phyloP scores from a whole-genome alignment of 2,329 filamentous ascomycete genomes.

The Nemania bipapillata region DNA sequence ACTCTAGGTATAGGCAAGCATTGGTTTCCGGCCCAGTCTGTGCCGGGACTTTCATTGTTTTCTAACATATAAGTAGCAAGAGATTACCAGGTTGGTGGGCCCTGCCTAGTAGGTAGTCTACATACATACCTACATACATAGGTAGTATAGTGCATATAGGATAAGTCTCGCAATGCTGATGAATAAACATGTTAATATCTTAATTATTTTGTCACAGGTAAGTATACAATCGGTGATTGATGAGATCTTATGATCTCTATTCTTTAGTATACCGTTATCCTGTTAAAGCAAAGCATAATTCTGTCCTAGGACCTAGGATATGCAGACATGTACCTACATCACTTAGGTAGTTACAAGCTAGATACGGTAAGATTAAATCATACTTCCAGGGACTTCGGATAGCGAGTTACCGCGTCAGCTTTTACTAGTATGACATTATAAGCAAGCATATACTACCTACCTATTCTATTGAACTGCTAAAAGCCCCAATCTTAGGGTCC shows the following conservation, averaged over 20 bases:
- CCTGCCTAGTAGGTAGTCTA: too few relatives aligned
- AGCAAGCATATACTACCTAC: background rate
- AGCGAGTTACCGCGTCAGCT: constrained; percentile 26
- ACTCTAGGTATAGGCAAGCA: too few relatives aligned
- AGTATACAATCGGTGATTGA: constrained; percentile 6
- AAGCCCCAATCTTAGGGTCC: background rate
- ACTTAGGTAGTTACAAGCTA: background rate
- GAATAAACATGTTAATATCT: background rate
- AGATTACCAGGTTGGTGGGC: background rate
- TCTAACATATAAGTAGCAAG: background rate
- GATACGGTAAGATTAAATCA: constrained; percentile 14
- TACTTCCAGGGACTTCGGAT: constrained; percentile 15
- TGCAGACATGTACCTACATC: too few relatives aligned
- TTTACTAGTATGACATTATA: background rate
- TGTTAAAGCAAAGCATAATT: background rate
- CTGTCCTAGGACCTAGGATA: too few relatives aligned
- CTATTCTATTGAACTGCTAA: background rate
- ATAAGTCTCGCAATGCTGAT: too few relatives aligned
- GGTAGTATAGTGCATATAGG: too few relatives aligned
- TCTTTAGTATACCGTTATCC: constrained; percentile 5
- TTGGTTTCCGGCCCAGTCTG: too few relatives aligned
- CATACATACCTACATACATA: too few relatives aligned
- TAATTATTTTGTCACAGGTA: background rate
- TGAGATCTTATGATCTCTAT: too few relatives aligned
- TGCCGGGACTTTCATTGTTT: background rate